Percentiles rank a stretch among this genome's conserved stretches.
phyloP scores from a whole-genome alignment of 352 stramenopile species.

The Globisporangium spiculum region DNA sequence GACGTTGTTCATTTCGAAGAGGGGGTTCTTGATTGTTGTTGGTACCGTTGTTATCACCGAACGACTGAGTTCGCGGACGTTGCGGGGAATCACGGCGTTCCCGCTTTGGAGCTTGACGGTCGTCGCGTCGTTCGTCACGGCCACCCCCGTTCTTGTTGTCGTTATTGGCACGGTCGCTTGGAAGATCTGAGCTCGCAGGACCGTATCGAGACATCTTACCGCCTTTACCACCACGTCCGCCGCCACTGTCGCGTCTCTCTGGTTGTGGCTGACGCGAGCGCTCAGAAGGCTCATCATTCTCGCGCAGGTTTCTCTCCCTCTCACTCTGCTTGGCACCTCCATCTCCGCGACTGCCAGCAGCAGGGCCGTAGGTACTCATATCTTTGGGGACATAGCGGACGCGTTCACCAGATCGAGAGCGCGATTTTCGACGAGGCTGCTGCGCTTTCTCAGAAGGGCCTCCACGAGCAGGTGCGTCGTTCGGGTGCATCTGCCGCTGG shows the following conservation, averaged over 20 bases:
- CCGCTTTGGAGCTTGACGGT: constrained; percentile 3
- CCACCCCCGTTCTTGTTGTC: not conserved
- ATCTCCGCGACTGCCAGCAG: not conserved
- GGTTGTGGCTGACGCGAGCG: not conserved
- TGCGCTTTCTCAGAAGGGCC: not conserved
- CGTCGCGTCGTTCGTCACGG: constrained; percentile 23
- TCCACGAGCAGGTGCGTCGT: not conserved
- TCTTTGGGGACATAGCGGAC: constrained; percentile 3
- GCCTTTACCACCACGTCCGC: not conserved
- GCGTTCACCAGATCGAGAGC: constrained; percentile 16
- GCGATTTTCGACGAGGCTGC: constrained; percentile 5
- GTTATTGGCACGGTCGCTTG: not conserved
- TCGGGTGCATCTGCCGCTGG: not conserved
- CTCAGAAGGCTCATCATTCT: constrained; percentile 9
- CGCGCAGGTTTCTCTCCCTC: not conserved
- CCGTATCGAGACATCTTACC: constrained; percentile 20
- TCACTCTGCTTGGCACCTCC: not conserved
- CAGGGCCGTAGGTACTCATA: constrained; percentile 13
- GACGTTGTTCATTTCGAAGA: constrained; percentile 4
- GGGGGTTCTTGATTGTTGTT: constrained; percentile 1
- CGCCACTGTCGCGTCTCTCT: constrained; percentile 15
- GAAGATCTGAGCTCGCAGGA: not conserved
- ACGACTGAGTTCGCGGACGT: not conserved
- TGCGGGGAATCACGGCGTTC: constrained; percentile 2
- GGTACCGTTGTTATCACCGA: not conserved